phyloP scores from a whole-genome alignment of 257 asterid species.

The Rauvolfia tetraphylla region DNA sequence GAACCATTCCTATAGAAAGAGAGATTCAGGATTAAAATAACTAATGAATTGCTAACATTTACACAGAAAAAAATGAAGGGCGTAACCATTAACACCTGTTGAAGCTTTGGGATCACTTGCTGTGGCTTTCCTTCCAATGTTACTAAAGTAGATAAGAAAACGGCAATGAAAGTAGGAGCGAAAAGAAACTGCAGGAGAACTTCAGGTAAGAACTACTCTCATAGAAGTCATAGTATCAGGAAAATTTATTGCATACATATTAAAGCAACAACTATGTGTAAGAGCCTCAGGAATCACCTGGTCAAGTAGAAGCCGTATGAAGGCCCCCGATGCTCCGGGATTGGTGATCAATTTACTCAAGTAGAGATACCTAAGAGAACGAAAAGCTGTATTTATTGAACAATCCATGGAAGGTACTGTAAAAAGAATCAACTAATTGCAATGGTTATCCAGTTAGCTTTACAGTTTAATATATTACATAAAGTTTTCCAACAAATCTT shows the following conservation, averaged over 20 bases:
- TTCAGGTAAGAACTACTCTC: constrained; percentile 9
- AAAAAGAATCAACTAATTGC: not conserved
- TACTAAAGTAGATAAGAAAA: constrained; percentile 55
- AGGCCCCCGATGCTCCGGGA: constrained; percentile 70
- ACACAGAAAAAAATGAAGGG: not conserved
- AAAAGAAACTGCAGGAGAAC: constrained; percentile 57
- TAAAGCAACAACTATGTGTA: not conserved
- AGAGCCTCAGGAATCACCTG: constrained; percentile 48
- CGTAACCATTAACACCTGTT: constrained; percentile 51
- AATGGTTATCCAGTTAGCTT: not conserved
- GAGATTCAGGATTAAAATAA: not conserved
- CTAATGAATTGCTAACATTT: not conserved
- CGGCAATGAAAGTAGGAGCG: constrained; percentile 70
- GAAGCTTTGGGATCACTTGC: constrained; percentile 67
- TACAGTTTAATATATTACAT: not conserved
- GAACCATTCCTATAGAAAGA: constrained; percentile 69
- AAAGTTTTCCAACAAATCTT: not conserved
- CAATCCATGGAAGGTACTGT: not conserved
- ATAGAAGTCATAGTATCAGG: not conserved
- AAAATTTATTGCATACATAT: not conserved
- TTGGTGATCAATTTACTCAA: constrained; percentile 64
- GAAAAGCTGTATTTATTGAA: not conserved
- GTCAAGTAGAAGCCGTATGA: constrained; percentile 68
- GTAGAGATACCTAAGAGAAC: constrained; percentile 54
- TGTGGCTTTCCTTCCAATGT: constrained; percentile 73